These are phyloP conservation scores for Boletus rubescentipes DNA, from an alignment of 768 basidiomycete species.

Conservation along the genomic window DNA sequence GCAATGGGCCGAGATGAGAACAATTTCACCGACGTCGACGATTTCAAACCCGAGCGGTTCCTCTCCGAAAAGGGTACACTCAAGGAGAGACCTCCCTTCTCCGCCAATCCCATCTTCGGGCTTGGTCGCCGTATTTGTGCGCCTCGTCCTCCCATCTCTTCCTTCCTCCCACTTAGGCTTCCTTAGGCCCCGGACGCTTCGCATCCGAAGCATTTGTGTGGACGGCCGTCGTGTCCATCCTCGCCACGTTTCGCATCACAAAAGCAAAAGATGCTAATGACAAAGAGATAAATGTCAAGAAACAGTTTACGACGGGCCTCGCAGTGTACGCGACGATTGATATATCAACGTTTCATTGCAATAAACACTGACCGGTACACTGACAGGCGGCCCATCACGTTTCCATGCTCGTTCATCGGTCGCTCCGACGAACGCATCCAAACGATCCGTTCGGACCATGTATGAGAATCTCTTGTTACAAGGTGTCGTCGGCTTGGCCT, in stretches of 20 bases:
- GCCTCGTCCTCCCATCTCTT: neutral
- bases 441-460: no score
- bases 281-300: conserved; percentile 22
- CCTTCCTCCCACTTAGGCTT: neutral
- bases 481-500: no score
- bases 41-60: conserved; percentile 29
- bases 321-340: conserved; percentile 11
- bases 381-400: conserved; percentile 20
- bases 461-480: no score
- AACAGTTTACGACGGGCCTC: conserved; percentile 24
- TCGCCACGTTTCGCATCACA: conserved; percentile 20
- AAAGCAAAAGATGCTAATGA: conserved; percentile 24
- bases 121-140: conserved; percentile 27
- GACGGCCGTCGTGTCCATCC: conserved; percentile 22
- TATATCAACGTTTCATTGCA: neutral
- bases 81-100: conserved; percentile 2
- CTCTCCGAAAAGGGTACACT: conserved; percentile 15
- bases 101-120: conserved; percentile 25
- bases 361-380: neutral
- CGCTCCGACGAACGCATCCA: no score
- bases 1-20: conserved; percentile 25
- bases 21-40: conserved; percentile 17
- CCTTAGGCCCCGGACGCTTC: conserved; percentile 22
- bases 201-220: conserved; percentile 23
- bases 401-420: conserved; percentile 22